Percentiles rank a stretch among this genome's conserved stretches.
Conservation (phyloP, 2,329 filamentous ascomycete genomes). For the Claviceps sp. region DNA sequence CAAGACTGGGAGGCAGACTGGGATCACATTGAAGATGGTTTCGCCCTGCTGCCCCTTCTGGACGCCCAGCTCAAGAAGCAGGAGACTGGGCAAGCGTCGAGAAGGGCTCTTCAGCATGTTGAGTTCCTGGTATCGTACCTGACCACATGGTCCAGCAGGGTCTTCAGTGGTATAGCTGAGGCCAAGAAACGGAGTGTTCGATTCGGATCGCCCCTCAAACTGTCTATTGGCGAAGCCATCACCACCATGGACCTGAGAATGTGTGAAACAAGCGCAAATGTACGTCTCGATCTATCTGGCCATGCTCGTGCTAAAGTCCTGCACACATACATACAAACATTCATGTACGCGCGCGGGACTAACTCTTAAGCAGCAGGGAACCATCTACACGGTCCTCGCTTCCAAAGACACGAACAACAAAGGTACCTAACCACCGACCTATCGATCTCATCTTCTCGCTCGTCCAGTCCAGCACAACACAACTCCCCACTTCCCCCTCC, state of each 20-base stretch:
- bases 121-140: conserved; percentile 50
- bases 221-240: conserved; percentile 30
- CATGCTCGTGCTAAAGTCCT: not conserved
- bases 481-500: not conserved
- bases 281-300: conserved; percentile 12
- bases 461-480: not conserved
- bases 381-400: conserved; percentile 28
- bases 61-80: conserved; percentile 34
- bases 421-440: conserved; percentile 16
- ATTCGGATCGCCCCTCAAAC: conserved; percentile 42
- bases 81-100: conserved; percentile 30
- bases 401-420: conserved; percentile 22
- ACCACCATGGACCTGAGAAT: conserved; percentile 46
- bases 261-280: conserved; percentile 22
- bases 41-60: conserved; percentile 33
- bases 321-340: not conserved
- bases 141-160: conserved; percentile 39
- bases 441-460: not conserved
- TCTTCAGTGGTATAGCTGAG: conserved; percentile 57
- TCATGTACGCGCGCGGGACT: not conserved
- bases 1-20: conserved; percentile 38
- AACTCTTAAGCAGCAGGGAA: conserved; percentile 17
- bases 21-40: conserved; percentile 29
- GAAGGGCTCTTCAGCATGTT: conserved; percentile 44
- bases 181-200: conserved; percentile 55